Evolutionary conservation across 768 basidiomycete species (phyloP).

Genomic region (Termitomyces sp.): DNA sequence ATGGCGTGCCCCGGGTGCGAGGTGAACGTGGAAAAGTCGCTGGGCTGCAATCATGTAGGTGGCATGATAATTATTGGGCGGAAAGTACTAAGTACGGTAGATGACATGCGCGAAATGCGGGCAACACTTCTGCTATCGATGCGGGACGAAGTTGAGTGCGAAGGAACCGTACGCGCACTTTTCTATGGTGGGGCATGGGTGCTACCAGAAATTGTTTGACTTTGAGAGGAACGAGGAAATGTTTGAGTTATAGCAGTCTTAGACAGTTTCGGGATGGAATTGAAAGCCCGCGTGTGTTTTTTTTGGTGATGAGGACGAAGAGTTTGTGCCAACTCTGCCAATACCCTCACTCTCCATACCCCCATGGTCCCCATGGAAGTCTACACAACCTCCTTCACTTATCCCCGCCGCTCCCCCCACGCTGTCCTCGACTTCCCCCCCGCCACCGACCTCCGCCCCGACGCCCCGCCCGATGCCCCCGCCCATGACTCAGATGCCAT

Average conservation of each 20-base stretch:
- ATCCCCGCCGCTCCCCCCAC: constrained; percentile 76
- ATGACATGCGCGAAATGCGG: constrained; percentile 76
- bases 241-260: constrained; percentile 9
- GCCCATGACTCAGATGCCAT: constrained; percentile 66
- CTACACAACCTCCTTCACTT: constrained; percentile 91
- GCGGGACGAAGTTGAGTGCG: constrained; percentile 47
- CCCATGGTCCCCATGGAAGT: constrained; percentile 88
- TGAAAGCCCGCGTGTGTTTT: constrained; percentile 35
- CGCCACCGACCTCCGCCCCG: constrained; percentile 36
- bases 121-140: constrained; percentile 80
- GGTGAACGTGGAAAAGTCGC: constrained; percentile 66
- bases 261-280: constrained; percentile 20
- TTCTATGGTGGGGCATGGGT: constrained; percentile 41
- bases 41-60: constrained; percentile 87
- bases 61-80: neutral
- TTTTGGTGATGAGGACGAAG: constrained; percentile 1
- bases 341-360: constrained; percentile 45
- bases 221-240: constrained; percentile 22
- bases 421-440: constrained; percentile 59
- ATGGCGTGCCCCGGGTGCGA: constrained; percentile 70
- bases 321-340: constrained; percentile 39
- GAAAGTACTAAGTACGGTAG: constrained; percentile 26
- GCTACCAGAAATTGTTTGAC: constrained; percentile 69
- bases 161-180: constrained; percentile 66
- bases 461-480: constrained; percentile 30